Conservation (phyloP, 768 basidiomycete species). For the Floccularia luteovirens region DNA sequence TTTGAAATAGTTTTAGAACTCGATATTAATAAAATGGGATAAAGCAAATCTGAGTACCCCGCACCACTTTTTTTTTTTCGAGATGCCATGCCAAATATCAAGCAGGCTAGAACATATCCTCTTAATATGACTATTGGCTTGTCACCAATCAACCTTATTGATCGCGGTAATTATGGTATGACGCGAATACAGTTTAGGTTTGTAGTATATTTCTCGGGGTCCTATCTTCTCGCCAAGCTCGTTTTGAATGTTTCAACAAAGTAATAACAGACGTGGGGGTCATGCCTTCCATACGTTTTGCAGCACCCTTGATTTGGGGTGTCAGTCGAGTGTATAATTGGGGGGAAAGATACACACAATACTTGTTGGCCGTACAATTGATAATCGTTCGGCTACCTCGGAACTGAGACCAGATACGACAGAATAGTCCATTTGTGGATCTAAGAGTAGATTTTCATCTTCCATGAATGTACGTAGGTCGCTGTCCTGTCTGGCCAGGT, state of each 20-base stretch:
- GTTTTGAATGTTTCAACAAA: constrained; percentile 58
- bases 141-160: no score
- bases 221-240: constrained; percentile 29
- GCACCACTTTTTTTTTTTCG: no score
- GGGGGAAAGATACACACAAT: constrained; percentile 37
- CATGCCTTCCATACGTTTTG: constrained; percentile 91
- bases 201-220: no score
- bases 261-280: constrained; percentile 72
- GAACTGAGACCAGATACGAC: constrained; percentile 61
- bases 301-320: constrained; percentile 59
- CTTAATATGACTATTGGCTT: no score
- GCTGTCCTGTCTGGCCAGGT: constrained; percentile 64
- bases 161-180: no score
- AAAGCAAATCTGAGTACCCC: no score
- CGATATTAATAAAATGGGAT: no score
- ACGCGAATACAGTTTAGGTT: no score
- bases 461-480: constrained; percentile 69
- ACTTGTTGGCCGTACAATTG: constrained; percentile 53
- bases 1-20: background rate
- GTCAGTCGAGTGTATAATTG: background rate
- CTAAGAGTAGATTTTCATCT: constrained; percentile 67
- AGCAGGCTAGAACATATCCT: no score
- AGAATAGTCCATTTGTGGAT: constrained; percentile 65
- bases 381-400: constrained; percentile 66
- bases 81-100: no score